Evolutionary conservation across 352 stramenopile species (phyloP).

Genomic region (Phytophthora nicotianae): DNA sequence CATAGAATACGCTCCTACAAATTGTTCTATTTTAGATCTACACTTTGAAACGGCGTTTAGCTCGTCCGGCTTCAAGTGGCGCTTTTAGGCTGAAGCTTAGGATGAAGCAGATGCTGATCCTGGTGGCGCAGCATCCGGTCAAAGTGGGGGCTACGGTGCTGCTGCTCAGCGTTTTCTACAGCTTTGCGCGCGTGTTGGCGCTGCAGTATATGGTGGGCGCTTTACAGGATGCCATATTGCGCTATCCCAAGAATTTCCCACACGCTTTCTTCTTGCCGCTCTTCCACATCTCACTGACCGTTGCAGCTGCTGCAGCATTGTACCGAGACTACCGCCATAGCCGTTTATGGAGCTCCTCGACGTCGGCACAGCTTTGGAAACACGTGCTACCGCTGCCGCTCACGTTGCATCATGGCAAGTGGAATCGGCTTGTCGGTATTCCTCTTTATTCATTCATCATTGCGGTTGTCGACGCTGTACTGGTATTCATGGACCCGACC

Average conservation of each 20-base stretch:
- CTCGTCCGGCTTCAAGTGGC: constrained; percentile 1
- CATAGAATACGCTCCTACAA: constrained; percentile 1
- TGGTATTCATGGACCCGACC: constrained; percentile 50
- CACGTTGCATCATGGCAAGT: constrained; percentile 51
- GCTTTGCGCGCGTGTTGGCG: constrained; percentile 68
- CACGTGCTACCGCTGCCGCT: constrained; percentile 71
- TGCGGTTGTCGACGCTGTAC: constrained; percentile 54
- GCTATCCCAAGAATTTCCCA: constrained; percentile 63
- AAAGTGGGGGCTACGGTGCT: constrained; percentile 57
- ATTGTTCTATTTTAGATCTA: constrained; percentile 3
- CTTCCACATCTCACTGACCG: constrained; percentile 48
- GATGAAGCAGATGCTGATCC: constrained; percentile 60
- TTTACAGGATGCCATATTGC: constrained; percentile 53
- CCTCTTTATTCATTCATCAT: constrained; percentile 65
- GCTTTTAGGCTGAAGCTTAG: not conserved
- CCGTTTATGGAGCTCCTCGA: constrained; percentile 36
- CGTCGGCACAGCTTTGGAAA: constrained; percentile 43
- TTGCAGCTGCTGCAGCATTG: constrained; percentile 42
- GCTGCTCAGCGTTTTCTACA: constrained; percentile 65
- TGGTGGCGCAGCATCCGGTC: constrained; percentile 64
- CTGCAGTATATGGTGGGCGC: constrained; percentile 58
- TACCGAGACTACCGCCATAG: constrained; percentile 47
- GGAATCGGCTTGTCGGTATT: constrained; percentile 65
- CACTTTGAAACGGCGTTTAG: constrained; percentile 22
- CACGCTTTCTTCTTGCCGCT: constrained; percentile 61